Base-by-base conservation (phyloP, 768 basidiomycete species). In the Baorangia bicolor region DNA sequence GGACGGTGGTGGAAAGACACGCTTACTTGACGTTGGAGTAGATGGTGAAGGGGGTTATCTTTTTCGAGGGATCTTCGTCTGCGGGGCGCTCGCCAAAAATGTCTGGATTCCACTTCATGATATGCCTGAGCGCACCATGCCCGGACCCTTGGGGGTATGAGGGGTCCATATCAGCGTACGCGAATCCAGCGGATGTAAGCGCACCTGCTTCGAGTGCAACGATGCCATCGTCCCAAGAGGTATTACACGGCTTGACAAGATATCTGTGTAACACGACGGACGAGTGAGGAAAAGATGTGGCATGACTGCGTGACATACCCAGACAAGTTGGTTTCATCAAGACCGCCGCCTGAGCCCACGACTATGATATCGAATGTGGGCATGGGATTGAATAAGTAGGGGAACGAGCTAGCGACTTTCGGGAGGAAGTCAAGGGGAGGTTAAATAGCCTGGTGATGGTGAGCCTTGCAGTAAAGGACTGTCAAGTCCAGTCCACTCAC, bases 261-360 rank as follows among this genome's bases (percentile, higher is more conserved):
- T 96, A 98, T n/a, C 94, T 95, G 64, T 28, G 43, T 16, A 41
- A 37, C 20, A 48, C 39, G 20, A 45, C 27, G 42, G 56, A 56
- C 61, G 57, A 21, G 62, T 60, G 56, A 40, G 46, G 33, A 42
- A 51, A 59, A 48, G 27, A 40, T 20, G 40, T 8, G 35, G 44
- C 10, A 23, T 1, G 25, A 8, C 1, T 11, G 48, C 13, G 9
- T 3, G 38, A 80, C 87, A 61, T 69, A 93, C 94, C 84, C 88
- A 27, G 90, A 92, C 59, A 97, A 73, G 74, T 98, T 91, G 23
- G 86, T 88, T 72, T 98, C 95, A 63, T 87, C 81, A 9, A 92
- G 93, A 46, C 95, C 95, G 42, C 95, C 95, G 53, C 94, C 92
- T 62, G 85, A 83, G 45, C 87, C 95, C 35, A 93, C 84, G 61